Conservation (phyloP, 2,329 filamentous ascomycete genomes). For the Talaromyces islandicus region DNA sequence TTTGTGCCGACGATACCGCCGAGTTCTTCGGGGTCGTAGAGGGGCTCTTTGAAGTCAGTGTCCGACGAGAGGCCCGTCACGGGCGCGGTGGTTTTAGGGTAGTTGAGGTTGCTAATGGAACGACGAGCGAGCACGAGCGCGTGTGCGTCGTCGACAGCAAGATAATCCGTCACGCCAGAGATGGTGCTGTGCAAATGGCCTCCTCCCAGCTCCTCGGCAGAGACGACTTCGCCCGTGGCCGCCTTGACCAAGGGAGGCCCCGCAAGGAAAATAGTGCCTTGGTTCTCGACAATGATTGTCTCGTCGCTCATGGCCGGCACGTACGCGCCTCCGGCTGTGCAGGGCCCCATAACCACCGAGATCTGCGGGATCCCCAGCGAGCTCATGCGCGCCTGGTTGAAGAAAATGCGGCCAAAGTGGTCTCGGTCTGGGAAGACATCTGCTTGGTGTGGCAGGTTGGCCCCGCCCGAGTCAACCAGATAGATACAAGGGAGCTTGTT, state of each 20-base stretch:
- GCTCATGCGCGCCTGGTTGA: conserved; percentile 94
- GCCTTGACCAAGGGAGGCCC: conserved; percentile 93
- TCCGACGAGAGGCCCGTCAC: conserved; percentile 19
- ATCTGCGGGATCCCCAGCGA: conserved; percentile 84
- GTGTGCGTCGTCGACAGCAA: conserved; percentile 90
- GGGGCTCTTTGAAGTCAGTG: conserved; percentile 60
- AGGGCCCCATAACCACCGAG: conserved; percentile 93
- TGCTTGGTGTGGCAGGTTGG: conserved; percentile 89
- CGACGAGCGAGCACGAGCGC: conserved; percentile 79
- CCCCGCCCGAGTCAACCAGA: conserved; percentile 90
- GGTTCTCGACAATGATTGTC: conserved; percentile 89
- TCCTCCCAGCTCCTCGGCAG: conserved; percentile 83
- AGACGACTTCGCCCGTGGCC: conserved; percentile 87
- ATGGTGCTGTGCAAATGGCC: conserved; percentile 84
- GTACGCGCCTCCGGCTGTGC: conserved; percentile 92
- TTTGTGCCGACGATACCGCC: conserved; percentile 87
- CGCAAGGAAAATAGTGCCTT: conserved; percentile 96
- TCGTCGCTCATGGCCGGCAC: conserved; percentile 97
- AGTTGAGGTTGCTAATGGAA: conserved; percentile 85
- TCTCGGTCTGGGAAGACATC: conserved; percentile 94
- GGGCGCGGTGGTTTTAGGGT: conserved; percentile 51
- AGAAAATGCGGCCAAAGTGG: conserved; percentile 97
- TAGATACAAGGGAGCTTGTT: conserved; percentile 85
- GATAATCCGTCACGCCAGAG: conserved; percentile 90
- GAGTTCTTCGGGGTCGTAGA: conserved; percentile 74